Base-by-base conservation (phyloP, 1,284 basidiomycete genomes). In the Cystobasidium sp. region DNA sequence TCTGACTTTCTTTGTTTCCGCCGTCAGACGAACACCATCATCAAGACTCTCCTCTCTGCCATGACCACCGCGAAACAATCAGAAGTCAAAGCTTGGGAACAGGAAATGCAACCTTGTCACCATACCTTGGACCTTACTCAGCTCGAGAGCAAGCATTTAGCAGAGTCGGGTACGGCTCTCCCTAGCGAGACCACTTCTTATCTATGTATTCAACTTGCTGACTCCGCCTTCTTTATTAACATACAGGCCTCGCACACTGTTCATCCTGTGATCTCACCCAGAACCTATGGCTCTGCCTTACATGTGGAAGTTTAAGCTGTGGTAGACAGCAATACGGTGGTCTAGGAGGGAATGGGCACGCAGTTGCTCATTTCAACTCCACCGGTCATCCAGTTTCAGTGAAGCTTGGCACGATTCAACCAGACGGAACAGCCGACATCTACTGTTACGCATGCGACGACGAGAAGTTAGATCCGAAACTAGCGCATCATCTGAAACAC, bases 31-130 rank as follows among this genome's bases (percentile, higher is more conserved):
- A 77, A 87, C 70, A 80, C 84, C 0, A 84, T 94, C 10, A 84
- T 89, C 4, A 85, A 88, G n/a, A 89, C 87, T 0, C 86, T 97
- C 71, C 90, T 97, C 88, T 85, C 86, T 1, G 89, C 93, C 0
- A 85, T 94, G 78, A 93, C 93, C 0, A 96, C 94, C 0, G 90
- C 93, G 0, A 91, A 94, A 68, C 91, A 94, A 80, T 92, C 90
- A 0, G 94, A 98, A 81, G 92, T 99, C 73, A 91, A 97, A 83
- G 92, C 95, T 1, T 99, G 97, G 96, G 93, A 97, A 81, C 94
- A 98, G 82, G 96, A 98, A 81, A 90, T 97, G 43, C 80, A 86
- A 0, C 83, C 92, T 3, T 99, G 96, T 84, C 89, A 93, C 80
- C 96, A 99, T 80, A 92, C 93, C 0, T 84, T 91, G 9, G 88